These are phyloP conservation scores for Isoetes engelmannii DNA, from an alignment of 83 land plant genomes.

Conservation along the genomic window DNA sequence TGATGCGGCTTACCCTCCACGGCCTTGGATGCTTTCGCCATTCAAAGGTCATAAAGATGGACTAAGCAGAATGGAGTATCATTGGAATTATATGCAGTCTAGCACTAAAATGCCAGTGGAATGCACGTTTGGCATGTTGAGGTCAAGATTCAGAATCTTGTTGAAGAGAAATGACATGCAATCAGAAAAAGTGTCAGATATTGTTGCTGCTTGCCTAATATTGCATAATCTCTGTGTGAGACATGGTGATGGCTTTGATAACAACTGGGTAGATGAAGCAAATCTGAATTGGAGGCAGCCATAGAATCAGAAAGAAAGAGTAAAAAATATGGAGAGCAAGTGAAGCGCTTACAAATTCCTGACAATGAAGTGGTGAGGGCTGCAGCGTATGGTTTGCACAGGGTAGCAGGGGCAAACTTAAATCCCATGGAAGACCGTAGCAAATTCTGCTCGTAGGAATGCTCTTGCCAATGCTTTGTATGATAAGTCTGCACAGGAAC, in stretches of 20 bases:
- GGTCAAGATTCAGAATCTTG: background rate
- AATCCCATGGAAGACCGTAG: no score
- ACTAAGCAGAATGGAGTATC: background rate
- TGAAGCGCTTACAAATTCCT: no score
- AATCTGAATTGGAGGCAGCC: no score
- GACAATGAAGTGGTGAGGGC: no score
- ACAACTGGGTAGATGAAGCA: slow-evolving; percentile 3
- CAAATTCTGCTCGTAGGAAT: no score
- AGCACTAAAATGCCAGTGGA: slow-evolving; percentile 8
- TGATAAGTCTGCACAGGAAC: no score
- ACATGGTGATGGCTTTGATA: slow-evolving; percentile 6
- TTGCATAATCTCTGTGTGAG: slow-evolving; percentile 4
- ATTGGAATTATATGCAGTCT: slow-evolving; percentile 15
- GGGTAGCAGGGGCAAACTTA: no score
- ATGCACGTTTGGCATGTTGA: slow-evolving; percentile 10
- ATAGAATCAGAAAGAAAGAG: no score
- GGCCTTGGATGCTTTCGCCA: background rate
- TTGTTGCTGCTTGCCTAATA: slow-evolving; percentile 6
- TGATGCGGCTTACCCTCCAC: background rate
- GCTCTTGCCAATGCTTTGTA: no score
- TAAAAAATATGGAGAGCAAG: no score
- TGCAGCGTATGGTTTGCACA: no score
- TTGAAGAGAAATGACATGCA: slow-evolving; percentile 11
- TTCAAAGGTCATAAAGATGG: slow-evolving; percentile 15
- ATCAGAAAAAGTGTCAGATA: background rate